Evolutionary conservation across 73 alveolate species (phyloP).

Genomic region (Uronychia setigera): DNA sequence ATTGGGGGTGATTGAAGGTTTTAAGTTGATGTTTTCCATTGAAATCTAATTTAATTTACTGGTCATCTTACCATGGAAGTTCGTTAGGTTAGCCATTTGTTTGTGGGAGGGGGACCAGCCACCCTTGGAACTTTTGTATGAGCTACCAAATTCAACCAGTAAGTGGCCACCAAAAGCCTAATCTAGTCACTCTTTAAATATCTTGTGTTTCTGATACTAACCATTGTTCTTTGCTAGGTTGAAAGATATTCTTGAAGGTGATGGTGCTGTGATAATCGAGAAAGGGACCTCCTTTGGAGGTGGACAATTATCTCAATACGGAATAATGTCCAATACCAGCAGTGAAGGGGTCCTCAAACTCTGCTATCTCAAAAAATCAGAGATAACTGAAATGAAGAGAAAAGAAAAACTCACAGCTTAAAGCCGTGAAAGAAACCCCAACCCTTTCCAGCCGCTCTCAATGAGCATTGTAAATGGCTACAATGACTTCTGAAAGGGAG

Average conservation of each 20-base stretch:
- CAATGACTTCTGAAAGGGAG: no score
- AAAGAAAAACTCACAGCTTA: not conserved
- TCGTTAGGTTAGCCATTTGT: constrained; percentile 16
- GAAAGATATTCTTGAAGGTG: not conserved
- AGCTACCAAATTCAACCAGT: constrained; percentile 9
- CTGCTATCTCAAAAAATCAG: constrained; percentile 14
- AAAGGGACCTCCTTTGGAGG: constrained; percentile 52
- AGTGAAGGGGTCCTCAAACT: constrained; percentile 54
- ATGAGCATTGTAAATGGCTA: no score
- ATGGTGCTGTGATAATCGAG: constrained; percentile 39
- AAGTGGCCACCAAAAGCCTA: not conserved
- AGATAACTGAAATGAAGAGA: not conserved
- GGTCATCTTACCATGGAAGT: no score
- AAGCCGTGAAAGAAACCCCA: no score
- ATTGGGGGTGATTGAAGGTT: no score
- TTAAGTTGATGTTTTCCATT: no score
- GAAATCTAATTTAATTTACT: no score
- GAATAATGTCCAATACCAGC: constrained; percentile 59
- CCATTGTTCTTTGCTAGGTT: not conserved
- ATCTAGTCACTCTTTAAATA: no score
- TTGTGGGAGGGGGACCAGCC: constrained; percentile 73
- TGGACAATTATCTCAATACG: constrained; percentile 37
- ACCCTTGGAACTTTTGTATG: constrained; percentile 41
- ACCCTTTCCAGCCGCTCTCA: no score
- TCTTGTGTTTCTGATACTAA: no score